phyloP scores from a whole-genome alignment of 768 basidiomycete species.

The Lactifluus hygrophoroides region DNA sequence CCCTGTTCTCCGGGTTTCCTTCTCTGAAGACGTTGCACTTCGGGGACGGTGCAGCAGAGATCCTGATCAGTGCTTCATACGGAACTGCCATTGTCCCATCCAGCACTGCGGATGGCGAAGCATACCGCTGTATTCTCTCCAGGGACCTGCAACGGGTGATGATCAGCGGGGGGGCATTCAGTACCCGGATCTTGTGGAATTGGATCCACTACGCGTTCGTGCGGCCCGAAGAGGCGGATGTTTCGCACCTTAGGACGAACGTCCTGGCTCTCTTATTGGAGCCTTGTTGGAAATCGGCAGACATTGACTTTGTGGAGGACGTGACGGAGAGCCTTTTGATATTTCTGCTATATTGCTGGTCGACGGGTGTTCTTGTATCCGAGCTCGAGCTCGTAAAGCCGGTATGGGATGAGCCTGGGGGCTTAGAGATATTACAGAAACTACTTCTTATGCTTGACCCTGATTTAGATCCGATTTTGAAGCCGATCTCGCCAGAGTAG shows the following conservation, averaged over 20 bases:
- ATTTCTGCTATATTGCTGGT: not conserved
- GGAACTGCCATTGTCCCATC: not conserved
- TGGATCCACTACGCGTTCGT: slow-evolving; percentile 2
- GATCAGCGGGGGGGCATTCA: not conserved
- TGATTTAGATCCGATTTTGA: not conserved
- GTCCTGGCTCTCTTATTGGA: not conserved
- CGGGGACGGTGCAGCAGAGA: not conserved
- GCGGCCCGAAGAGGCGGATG: not conserved
- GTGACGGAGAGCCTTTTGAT: not conserved
- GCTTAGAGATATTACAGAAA: not conserved
- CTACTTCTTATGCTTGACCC: slow-evolving; percentile 2
- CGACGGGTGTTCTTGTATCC: not conserved
- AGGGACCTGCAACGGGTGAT: not conserved
- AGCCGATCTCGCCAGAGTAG: not conserved
- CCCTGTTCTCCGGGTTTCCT: not conserved
- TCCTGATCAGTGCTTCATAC: not conserved
- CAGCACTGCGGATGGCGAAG: not conserved
- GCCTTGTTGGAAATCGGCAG: not conserved
- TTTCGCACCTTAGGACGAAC: not conserved
- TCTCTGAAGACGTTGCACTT: slow-evolving; percentile 2
- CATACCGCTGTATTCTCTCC: not conserved
- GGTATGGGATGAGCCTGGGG: not conserved
- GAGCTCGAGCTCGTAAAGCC: not conserved
- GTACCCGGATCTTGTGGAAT: not conserved
- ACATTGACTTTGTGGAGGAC: not conserved